phyloP scores from a whole-genome alignment of 108 stramenopile species.

The Nitzschia sp. region DNA sequence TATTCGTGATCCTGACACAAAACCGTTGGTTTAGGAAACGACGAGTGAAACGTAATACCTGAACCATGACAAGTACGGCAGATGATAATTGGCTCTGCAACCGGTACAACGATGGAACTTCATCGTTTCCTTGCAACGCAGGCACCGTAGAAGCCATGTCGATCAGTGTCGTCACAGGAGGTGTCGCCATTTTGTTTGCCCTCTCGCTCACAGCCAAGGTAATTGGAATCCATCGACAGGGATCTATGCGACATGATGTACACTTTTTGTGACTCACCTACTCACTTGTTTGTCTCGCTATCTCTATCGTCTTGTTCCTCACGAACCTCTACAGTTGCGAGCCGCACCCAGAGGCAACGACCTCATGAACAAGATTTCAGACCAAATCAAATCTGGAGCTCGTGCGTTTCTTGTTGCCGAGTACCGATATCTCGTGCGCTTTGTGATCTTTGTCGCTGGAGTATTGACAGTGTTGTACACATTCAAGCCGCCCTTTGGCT shows the following conservation, averaged over 20 bases:
- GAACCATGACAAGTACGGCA: background rate
- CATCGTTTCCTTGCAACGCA: constrained; percentile 49
- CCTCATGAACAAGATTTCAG: constrained; percentile 69
- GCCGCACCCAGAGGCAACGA: constrained; percentile 54
- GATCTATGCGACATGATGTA: too few relatives aligned
- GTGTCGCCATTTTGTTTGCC: constrained; percentile 51
- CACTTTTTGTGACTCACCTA: too few relatives aligned
- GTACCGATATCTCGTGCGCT: constrained; percentile 87
- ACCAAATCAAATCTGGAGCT: constrained; percentile 87
- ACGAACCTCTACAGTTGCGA: constrained; percentile 36
- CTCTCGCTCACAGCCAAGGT: constrained; percentile 50
- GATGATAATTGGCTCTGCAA: constrained; percentile 9
- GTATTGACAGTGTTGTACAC: constrained; percentile 53
- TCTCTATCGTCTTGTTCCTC: too few relatives aligned
- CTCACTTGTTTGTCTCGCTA: too few relatives aligned
- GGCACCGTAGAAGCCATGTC: constrained; percentile 47
- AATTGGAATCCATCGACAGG: background rate
- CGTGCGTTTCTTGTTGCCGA: constrained; percentile 88
- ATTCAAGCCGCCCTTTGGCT: constrained; percentile 47
- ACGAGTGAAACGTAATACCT: too few relatives aligned
- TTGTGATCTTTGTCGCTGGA: constrained; percentile 62
- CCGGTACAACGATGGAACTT: background rate
- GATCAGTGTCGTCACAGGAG: constrained; percentile 47
- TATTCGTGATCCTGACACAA: too few relatives aligned
- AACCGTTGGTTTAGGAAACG: too few relatives aligned